Conservation (phyloP, 2,329 filamentous ascomycete genomes). For the Colletotrichum sojae region DNA sequence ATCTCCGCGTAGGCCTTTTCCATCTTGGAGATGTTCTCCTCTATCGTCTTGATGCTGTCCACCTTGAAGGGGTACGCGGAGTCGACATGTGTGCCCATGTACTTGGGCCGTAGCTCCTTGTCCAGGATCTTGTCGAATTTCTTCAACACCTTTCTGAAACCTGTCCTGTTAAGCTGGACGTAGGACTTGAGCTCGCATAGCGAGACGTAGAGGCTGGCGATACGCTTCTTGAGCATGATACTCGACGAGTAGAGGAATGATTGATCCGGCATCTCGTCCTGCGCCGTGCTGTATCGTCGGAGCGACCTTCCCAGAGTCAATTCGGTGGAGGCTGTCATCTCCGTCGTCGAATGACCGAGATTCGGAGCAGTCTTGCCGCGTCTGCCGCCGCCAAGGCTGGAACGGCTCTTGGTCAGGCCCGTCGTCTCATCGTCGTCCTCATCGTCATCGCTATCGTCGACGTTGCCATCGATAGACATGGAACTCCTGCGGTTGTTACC, state of each 20-base stretch:
- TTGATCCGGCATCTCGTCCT: conserved; percentile 85
- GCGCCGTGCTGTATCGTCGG: conserved; percentile 76
- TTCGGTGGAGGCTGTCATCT: conserved; percentile 75
- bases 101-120: conserved; percentile 81
- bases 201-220: conserved; percentile 89
- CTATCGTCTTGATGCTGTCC: conserved; percentile 78
- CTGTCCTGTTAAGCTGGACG: conserved; percentile 95
- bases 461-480: conserved; percentile 68
- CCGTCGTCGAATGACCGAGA: conserved; percentile 60
- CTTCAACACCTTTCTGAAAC: conserved; percentile 96
- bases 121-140: conserved; percentile 98
- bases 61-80: conserved; percentile 86
- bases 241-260: conserved; percentile 75
- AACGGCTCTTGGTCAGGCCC: conserved; percentile 63
- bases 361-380: conserved; percentile 53
- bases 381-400: conserved; percentile 53
- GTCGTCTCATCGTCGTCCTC: conserved; percentile 75
- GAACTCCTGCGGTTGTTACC: conserved; percentile 58
- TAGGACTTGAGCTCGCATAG: conserved; percentile 97
- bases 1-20: conserved; percentile 86
- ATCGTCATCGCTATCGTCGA: conserved; percentile 75
- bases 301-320: conserved; percentile 63
- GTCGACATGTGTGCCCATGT: conserved; percentile 81
- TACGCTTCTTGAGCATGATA: conserved; percentile 93
- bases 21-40: conserved; percentile 80